Base-by-base conservation (phyloP, 129 eudicot genomes). In the Flaveria trinervia region DNA sequence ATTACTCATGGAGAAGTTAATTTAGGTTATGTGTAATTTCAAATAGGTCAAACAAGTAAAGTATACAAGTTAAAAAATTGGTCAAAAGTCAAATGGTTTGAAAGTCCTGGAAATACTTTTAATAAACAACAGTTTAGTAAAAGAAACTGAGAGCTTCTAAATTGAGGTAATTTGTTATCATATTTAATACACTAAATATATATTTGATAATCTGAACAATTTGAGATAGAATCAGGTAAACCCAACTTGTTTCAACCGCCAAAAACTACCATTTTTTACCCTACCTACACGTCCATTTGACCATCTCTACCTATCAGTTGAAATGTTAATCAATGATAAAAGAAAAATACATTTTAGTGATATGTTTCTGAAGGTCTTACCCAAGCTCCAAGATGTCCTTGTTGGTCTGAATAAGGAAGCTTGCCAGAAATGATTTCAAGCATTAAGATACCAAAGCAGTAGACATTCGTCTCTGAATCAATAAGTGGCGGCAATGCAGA, bases 381-480 rank as follows among this genome's bases (percentile, higher is more conserved):
- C 96, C 92, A 88, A 41, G 83, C 69, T 30, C 78, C 50, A 33
- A 93, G 76, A 74, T 81, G 61, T 51, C 87, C 93, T 13, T 87
- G 68, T 44, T 89, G 86, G 52, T 80, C 77, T 0, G 96, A 82
- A 75, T 84, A 28, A 28, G 86, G 89, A 57, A 84, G 92, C 89
- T 72, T 93, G 70, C 93, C 98, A 13, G 98, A 82, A 17, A 93
- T 79, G 52, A 87, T 75, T 83, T 93, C 98, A 0, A 91, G 96
- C 92, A 91, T 69, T 78, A 93, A 26, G 22, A 93, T 33, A 56
- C 98, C 98, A 72, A 93, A 93, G 80, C 79, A 71, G 80, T 91
- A 83, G 26, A 91, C 85, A 54, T 90, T 89, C 17, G 91, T 82
- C 60, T 89, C 93, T 6, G 83, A 56, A 78, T 89, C 92, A 66